Evolutionary conservation across 805 yeast species (phyloP).

Genomic region (Yarrowia divulgata): DNA sequence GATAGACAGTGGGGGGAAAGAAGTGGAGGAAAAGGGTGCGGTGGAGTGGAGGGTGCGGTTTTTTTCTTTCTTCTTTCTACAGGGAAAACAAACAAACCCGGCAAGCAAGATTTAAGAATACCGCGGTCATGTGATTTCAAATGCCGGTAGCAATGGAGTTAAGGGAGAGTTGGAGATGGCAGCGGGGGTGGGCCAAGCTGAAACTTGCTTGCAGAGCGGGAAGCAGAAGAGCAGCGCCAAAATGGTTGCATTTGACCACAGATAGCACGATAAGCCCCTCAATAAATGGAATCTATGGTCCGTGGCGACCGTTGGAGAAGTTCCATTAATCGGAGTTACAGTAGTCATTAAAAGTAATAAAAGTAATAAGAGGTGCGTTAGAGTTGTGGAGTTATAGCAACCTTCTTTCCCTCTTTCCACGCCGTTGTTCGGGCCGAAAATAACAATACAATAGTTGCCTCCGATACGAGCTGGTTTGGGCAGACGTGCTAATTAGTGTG

Average conservation of each 20-base stretch:
- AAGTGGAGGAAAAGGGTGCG: neutral
- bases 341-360: neutral
- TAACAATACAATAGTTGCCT: slow-evolving; percentile 31
- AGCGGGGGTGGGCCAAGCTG: neutral
- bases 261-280: neutral
- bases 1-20: neutral
- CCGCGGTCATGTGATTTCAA: neutral
- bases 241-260: neutral
- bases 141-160: neutral
- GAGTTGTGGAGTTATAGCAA: neutral
- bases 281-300: neutral
- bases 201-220: no score
- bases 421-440: slow-evolving; percentile 24
- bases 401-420: slow-evolving; percentile 21
- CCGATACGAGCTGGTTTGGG: slow-evolving; percentile 14
- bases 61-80: neutral
- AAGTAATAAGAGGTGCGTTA: neutral
- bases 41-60: slow-evolving; percentile 1
- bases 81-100: no score
- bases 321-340: neutral
- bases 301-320: neutral
- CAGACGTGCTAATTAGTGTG: neutral
- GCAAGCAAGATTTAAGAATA: no score
- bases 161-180: no score
- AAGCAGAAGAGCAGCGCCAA: no score